Evolutionary conservation across 2,329 filamentous ascomycete species (phyloP), one percentile per base, ranked within the genome.

Genomic region (Aspergillus carbonarius): DNA sequence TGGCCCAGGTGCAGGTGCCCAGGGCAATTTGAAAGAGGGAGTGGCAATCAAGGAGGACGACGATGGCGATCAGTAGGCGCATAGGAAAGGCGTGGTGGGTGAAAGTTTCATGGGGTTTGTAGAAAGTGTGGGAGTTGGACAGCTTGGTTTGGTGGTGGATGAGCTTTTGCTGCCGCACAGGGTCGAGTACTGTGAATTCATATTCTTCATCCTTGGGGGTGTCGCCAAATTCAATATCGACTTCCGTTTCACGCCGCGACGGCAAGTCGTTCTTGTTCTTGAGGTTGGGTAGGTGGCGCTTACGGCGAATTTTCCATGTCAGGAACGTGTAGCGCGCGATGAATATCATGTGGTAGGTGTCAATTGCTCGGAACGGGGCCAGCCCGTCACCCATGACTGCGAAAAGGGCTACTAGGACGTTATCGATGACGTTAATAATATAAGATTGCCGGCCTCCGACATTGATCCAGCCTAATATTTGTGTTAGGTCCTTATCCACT

Each of bases 341-440:
- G 74, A 86, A 93, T 42, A 87, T 84, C 90, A 95, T 93, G 74
- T 95, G 91, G 72, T 96, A 96, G 0, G 91, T 95, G 70, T 96
- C 91, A 6, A 93, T 81, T 4, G 84, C 84, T 34, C 91, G 86
- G 72, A 93, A 96, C 0, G 91, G 88, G 0, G 85, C 86, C 32
- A 91, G 76, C 2, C 88, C 88, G 64, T 90, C 88, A 49, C 88
- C 88, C 71, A 90, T 86, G 60, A 91, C 76, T 54, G 84, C 87
- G 63, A 91, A 91, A 6, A 91, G 80, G 10, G 86, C 88, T 6
- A 91, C 88, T 13, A 91, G 80, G 27, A 89, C 80, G 65, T 88
- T 87, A 74, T 91, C 88, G 63, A 91, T 89, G 50, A 90, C 75
- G 60, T 90, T 86, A 66, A 90, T 85, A 37, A 84, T 74, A 62